phyloP scores from a whole-genome alignment of 73 alveolate species.

The Paramecium biaurelia region DNA sequence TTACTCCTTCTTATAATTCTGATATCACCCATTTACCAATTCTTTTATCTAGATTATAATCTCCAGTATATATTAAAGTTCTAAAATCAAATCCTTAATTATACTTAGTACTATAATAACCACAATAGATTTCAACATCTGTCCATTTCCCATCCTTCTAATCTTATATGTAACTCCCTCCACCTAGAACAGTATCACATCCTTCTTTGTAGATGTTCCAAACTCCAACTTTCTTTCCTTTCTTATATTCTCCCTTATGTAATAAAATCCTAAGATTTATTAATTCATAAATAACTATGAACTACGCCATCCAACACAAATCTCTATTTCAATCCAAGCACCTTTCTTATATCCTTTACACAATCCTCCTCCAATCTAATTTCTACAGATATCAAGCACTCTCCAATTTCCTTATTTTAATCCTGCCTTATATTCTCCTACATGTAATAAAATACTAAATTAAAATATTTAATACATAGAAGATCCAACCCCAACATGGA shows the following conservation, averaged over 20 bases:
- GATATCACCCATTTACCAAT: constrained; percentile 5
- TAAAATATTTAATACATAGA: neutral
- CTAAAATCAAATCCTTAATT: neutral
- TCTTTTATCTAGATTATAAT: neutral
- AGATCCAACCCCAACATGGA: constrained; percentile 6
- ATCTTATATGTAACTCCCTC: neutral
- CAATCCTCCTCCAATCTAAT: neutral
- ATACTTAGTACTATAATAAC: neutral
- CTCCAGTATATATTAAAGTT: constrained; percentile 1
- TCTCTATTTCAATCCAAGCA: neutral
- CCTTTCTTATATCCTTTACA: neutral
- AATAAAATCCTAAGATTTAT: neutral
- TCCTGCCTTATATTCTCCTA: neutral
- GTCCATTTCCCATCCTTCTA: constrained; percentile 3
- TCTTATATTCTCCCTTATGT: neutral
- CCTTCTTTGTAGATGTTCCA: constrained; percentile 12
- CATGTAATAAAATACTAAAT: neutral
- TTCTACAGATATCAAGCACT: neutral
- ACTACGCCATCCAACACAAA: neutral
- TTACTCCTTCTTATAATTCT: neutral
- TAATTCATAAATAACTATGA: neutral
- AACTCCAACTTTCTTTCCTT: neutral
- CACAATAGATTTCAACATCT: neutral
- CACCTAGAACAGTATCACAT: neutral
- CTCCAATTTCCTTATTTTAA: neutral